A percentile compares a stretch with the other conserved stretches of the same genome.
Conservation (phyloP, 208 protist species). For the Vickermania ingenoplastis region DNA sequence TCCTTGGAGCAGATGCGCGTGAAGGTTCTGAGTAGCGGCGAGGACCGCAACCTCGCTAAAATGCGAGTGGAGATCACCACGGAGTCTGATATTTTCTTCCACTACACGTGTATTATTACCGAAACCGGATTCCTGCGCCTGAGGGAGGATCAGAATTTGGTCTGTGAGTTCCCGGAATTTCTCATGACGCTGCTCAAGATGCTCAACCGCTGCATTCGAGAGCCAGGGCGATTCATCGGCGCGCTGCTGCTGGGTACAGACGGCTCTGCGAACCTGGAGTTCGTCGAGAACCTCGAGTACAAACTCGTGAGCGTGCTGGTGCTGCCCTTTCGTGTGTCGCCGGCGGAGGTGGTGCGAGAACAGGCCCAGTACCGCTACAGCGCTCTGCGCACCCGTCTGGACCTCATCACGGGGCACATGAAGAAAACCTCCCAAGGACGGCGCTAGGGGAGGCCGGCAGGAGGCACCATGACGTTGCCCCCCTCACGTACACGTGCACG, state of each 20-base stretch:
- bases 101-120: constrained; percentile 89
- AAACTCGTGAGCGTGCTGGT: constrained; percentile 91
- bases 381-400: constrained; percentile 70
- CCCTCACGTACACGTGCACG: too few species aligned
- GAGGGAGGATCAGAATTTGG: constrained; percentile 88
- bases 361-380: constrained; percentile 91
- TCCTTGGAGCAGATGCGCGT: constrained; percentile 85
- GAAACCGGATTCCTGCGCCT: constrained; percentile 70
- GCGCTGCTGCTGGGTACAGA: constrained; percentile 79
- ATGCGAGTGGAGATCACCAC: constrained; percentile 83
- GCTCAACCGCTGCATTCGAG: constrained; percentile 89
- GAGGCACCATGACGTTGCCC: too few species aligned
- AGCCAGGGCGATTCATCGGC: constrained; percentile 80
- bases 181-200: constrained; percentile 88
- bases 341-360: constrained; percentile 81
- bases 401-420: constrained; percentile 84
- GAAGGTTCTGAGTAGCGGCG: constrained; percentile 86
- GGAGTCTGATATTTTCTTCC: constrained; percentile 91
- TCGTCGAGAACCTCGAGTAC: constrained; percentile 93
- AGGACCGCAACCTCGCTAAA: constrained; percentile 58
- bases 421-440: constrained; percentile 62
- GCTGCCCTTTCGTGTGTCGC: constrained; percentile 80
- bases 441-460: constrained; percentile 2
- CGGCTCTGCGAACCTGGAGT: constrained; percentile 83
- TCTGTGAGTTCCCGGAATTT: constrained; percentile 90